A percentile compares a stretch with the other conserved stretches of the same genome.
These are phyloP conservation scores for Suillus sp. DNA, from an alignment of 768 basidiomycete genomes.

Conservation along the genomic window DNA sequence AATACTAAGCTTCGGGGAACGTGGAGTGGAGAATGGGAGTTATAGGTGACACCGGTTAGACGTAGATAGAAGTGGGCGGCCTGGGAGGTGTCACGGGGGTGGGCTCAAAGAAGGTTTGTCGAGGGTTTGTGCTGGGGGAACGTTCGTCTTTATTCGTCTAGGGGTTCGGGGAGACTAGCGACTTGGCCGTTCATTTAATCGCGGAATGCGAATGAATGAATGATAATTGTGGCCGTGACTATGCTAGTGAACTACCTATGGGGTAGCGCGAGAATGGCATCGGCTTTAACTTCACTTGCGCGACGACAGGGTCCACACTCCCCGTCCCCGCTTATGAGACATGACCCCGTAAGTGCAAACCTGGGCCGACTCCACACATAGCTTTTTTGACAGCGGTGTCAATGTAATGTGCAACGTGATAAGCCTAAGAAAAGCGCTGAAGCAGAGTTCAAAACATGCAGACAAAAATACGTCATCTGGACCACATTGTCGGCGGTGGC, in stretches of 20 bases:
- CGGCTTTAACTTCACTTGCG: not conserved
- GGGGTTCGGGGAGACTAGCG: not conserved
- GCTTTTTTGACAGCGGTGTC: slow-evolving; percentile 1
- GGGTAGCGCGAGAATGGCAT: not conserved
- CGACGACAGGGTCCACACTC: not conserved
- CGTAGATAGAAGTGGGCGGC: slow-evolving; percentile 18
- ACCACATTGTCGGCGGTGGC: not conserved
- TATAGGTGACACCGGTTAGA: slow-evolving; percentile 25
- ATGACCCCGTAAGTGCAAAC: too few species aligned
- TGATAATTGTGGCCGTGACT: not conserved
- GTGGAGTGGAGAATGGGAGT: slow-evolving; percentile 31
- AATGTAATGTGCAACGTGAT: not conserved
- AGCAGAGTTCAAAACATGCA: not conserved
- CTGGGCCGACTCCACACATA: not conserved
- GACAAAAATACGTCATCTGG: slow-evolving; percentile 1
- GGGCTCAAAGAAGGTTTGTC: not conserved
- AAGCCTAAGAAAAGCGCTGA: not conserved
- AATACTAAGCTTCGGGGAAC: slow-evolving; percentile 34
- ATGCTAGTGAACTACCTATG: not conserved
- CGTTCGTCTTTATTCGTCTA: not conserved
- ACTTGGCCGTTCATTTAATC: slow-evolving; percentile 1
- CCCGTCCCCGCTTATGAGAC: not conserved
- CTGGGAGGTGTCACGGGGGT: not conserved
- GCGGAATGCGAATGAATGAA: not conserved
- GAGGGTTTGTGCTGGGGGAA: not conserved